phyloP scores from a whole-genome alignment of 805 yeast species.

The Cyberlindnera xylosilytica region DNA sequence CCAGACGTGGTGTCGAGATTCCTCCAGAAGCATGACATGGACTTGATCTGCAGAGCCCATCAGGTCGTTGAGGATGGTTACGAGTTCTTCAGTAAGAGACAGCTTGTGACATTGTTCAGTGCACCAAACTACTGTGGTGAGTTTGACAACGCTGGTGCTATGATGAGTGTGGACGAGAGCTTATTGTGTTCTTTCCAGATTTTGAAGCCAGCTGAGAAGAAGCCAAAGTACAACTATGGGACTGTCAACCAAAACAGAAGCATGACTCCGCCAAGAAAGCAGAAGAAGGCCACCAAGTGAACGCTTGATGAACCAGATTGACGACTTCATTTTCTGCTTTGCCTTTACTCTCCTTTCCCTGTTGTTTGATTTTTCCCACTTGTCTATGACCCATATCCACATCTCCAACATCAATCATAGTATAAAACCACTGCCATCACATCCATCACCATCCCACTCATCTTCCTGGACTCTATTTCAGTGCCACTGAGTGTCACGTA shows the following conservation, averaged over 20 bases:
- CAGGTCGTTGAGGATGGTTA: conserved; percentile 99
- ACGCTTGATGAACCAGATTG: too few species aligned
- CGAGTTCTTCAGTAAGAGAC: conserved; percentile 94
- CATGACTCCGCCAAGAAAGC: conserved; percentile 58
- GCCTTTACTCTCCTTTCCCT: background rate
- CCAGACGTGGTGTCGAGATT: conserved; percentile 97
- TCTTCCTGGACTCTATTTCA: background rate
- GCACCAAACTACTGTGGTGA: conserved; percentile 99
- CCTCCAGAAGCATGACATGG: conserved; percentile 96
- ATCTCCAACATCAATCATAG: background rate
- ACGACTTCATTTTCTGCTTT: background rate
- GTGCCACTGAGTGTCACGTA: background rate
- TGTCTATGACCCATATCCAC: background rate
- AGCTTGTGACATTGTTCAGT: conserved; percentile 88
- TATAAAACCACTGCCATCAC: background rate
- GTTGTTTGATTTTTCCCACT: background rate
- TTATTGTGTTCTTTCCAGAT: conserved; percentile 94
- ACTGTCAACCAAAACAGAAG: conserved; percentile 44
- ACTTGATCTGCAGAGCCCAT: conserved; percentile 96
- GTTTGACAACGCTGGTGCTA: conserved; percentile 98
- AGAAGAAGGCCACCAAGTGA: conserved; percentile 48
- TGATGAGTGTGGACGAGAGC: conserved; percentile 98
- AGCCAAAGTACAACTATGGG: conserved; percentile 58
- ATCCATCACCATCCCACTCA: background rate
- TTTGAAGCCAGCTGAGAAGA: conserved; percentile 96